phyloP scores from a whole-genome alignment of 495 filamentous ascomycete genomes.

The Penicillium paradoxum region DNA sequence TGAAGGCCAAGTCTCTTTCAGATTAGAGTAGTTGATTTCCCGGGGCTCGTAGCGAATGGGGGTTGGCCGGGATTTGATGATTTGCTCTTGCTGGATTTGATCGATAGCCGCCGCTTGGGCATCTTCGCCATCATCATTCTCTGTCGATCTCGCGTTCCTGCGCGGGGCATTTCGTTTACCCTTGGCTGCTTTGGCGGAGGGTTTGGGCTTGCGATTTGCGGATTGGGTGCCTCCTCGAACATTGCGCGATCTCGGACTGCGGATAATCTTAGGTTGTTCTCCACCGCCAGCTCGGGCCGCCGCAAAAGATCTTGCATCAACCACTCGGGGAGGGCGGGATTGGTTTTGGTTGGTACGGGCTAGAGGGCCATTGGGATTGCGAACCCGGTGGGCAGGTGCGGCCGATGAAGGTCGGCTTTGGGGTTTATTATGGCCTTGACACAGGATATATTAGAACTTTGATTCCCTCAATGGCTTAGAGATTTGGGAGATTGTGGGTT shows the following conservation, averaged over 20 bases:
- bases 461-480: not conserved
- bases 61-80: conserved; percentile 24
- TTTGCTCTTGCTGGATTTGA: conserved; percentile 28
- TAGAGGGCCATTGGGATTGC: conserved; percentile 19
- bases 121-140: conserved; percentile 24
- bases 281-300: conserved; percentile 24
- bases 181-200: conserved; percentile 1
- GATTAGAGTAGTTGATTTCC: conserved; percentile 21
- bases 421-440: not conserved
- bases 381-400: conserved; percentile 11
- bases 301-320: conserved; percentile 42
- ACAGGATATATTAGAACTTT: not conserved
- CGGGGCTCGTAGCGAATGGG: conserved; percentile 35
- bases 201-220: conserved; percentile 19
- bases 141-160: conserved; percentile 6
- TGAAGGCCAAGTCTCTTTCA: conserved; percentile 42
- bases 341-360: conserved; percentile 15
- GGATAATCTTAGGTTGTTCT: conserved; percentile 32
- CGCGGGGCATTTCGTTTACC: conserved; percentile 9
- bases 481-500: not conserved
- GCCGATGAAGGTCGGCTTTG: not conserved
- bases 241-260: conserved; percentile 25
- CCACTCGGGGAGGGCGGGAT: conserved; percentile 26
- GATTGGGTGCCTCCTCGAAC: conserved; percentile 15
- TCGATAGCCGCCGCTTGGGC: conserved; percentile 25